A percentile compares a stretch with the other conserved stretches of the same genome.
phyloP scores from a whole-genome alignment of 768 basidiomycete genomes.

The Pisolithus sp. region DNA sequence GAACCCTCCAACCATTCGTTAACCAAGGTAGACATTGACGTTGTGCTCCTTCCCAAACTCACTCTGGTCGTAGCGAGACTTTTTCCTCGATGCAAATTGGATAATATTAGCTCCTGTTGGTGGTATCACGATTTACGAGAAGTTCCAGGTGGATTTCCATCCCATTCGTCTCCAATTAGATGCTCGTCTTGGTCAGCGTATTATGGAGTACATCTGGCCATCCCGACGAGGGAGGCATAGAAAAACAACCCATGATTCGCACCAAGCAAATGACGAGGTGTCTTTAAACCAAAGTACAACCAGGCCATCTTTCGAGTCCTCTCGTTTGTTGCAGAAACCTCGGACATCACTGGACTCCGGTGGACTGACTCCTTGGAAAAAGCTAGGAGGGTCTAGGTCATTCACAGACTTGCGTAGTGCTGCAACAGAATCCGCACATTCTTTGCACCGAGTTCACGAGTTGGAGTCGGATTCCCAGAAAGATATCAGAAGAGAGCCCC shows the following conservation, averaged over 20 bases:
- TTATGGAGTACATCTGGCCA: constrained; percentile 89
- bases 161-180: constrained; percentile 86
- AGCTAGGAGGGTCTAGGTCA: constrained; percentile 56
- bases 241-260: not conserved
- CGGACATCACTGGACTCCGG: constrained; percentile 30
- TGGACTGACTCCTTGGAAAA: constrained; percentile 36
- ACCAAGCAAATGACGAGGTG: constrained; percentile 15
- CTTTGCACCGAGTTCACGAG: constrained; percentile 5
- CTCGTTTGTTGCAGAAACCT: constrained; percentile 28
- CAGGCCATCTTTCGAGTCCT: constrained; percentile 48
- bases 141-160: constrained; percentile 75
- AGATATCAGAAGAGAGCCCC: constrained; percentile 11
- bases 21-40: constrained; percentile 45
- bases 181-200: constrained; percentile 67
- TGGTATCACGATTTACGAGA: constrained; percentile 84
- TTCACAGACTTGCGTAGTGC: constrained; percentile 60
- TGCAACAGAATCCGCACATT: constrained; percentile 29
- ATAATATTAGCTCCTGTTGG: constrained; percentile 83
- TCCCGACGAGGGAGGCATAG: constrained; percentile 38
- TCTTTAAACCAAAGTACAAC: constrained; percentile 14
- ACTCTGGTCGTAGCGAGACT: constrained; percentile 41
- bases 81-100: constrained; percentile 79
- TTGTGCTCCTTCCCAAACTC: not conserved
- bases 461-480: constrained; percentile 15
- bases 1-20: constrained; percentile 66